Evolutionary conservation across 345 rosid species (phyloP).

Genomic region (Hypericum perforatum): DNA sequence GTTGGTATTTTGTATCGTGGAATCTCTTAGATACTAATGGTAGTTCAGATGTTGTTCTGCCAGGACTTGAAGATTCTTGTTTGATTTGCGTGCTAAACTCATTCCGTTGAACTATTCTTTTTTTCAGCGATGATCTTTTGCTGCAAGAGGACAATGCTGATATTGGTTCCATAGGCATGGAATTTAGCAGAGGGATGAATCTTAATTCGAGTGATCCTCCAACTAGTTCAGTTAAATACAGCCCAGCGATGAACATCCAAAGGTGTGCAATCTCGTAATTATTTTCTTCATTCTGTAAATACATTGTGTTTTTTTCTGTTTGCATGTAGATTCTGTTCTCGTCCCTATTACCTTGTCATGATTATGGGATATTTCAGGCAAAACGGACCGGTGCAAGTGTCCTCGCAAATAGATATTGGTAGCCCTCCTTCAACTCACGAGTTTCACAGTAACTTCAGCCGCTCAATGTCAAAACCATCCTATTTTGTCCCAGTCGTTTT

Average conservation of each 20-base stretch:
- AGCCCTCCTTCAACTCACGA: conserved; percentile 66
- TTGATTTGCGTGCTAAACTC: not conserved
- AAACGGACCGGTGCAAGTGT: conserved; percentile 47
- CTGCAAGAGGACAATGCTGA: conserved; percentile 76
- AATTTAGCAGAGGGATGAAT: conserved; percentile 61
- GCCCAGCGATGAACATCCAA: conserved; percentile 33
- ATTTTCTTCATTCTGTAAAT: too few species aligned
- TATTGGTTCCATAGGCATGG: conserved; percentile 41
- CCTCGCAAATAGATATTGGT: conserved; percentile 51
- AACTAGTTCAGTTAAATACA: conserved; percentile 41
- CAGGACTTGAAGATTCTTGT: too few species aligned
- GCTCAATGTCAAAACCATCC: conserved; percentile 46
- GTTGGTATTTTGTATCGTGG: too few species aligned
- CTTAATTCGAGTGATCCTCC: conserved; percentile 52
- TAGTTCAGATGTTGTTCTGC: too few species aligned
- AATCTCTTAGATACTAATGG: too few species aligned
- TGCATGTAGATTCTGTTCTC: not conserved
- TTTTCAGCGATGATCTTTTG: conserved; percentile 72
- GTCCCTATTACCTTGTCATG: not conserved
- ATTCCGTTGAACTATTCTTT: conserved; percentile 15
- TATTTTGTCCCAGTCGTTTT: conserved; percentile 42
- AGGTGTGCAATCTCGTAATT: conserved; percentile 32
- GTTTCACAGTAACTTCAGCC: conserved; percentile 47
- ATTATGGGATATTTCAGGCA: conserved; percentile 33
- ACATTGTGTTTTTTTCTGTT: not conserved